Base-by-base conservation (phyloP, 108 stramenopile species). In the Nitzschia sp. region DNA sequence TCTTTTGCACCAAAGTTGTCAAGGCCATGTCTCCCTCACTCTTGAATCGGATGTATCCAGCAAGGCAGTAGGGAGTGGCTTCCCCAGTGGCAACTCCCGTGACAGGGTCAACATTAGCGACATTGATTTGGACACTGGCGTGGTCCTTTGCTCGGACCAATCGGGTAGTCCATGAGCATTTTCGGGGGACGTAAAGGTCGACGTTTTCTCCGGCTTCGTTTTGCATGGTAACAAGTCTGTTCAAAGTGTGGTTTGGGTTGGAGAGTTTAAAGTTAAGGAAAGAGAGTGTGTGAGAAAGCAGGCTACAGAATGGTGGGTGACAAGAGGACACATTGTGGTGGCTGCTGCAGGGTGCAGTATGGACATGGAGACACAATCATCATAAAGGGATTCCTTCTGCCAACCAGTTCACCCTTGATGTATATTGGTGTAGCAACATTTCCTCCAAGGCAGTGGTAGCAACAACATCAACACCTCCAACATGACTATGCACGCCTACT, bases 131-230 rank as follows among this genome's bases (percentile, higher is more conserved):
- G 44, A 98, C 89, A 54, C 93, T 81, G 41, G 90, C 91, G 82
- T 95, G 94, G 61, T 98, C 97, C 82, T 96, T 96, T 67, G 95
- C 92, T 57, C 85, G 64, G 70, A 98, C 77, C 53, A 98, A 72
- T 71, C 97, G 84, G 80, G 88, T 96, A 57, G 97, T 98, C 89
- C 90, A 98, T 22, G 94, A 94, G 90, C 97, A 98, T 77, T 98
- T 98, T 76, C 97, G 87, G 64, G 97, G 97, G 75, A 98, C 89
- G 82, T 98, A 98, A 70, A 98, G 87, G 67, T 98, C 97, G 24
- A 98, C 97, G 86, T 92, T 96, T 63, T 93, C 83, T 68, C 97
- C 97, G 63, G 72, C 70, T 78, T 94, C 97, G 95, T 96, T 96
- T 75, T 97, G 95, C 97, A 97, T 97, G 69, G 42, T 85, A 5